Percentiles rank a stretch among this genome's conserved stretches.
These are phyloP conservation scores for Uronychia setigera DNA, from an alignment of 73 alveolate species.

Conservation along the genomic window DNA sequence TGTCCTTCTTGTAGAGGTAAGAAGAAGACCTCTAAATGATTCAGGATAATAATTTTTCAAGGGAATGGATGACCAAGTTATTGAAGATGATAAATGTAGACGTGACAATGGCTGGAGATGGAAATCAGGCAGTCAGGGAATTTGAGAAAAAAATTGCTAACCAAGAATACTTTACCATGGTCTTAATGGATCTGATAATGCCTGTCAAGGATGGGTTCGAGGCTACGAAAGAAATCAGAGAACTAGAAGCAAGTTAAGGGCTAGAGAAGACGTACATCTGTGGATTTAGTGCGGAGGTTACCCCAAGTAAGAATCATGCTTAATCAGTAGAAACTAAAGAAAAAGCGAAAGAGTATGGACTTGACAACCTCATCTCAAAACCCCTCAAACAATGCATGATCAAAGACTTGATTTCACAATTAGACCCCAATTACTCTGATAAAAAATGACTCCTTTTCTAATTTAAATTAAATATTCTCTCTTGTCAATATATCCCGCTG, in stretches of 20 bases:
- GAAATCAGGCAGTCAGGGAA: constrained; percentile 1
- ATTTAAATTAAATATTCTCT: too few relatives aligned
- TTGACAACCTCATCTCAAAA: not conserved
- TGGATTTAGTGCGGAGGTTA: not conserved
- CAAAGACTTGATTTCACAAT: not conserved
- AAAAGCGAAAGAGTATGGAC: not conserved
- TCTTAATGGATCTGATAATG: not conserved
- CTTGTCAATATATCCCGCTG: too few relatives aligned
- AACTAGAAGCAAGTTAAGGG: not conserved
- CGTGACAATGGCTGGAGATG: not conserved
- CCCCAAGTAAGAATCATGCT: not conserved
- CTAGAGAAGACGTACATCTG: not conserved
- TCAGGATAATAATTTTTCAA: not conserved
- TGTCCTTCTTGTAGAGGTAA: not conserved
- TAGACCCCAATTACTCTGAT: not conserved
- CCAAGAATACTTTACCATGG: not conserved
- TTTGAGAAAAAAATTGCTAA: not conserved
- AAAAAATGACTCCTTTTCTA: not conserved
- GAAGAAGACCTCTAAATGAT: not conserved
- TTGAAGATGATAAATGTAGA: not conserved
- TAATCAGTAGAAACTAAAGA: not conserved
- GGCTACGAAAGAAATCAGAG: constrained; percentile 8
- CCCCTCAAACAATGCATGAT: not conserved
- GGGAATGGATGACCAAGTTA: not conserved
- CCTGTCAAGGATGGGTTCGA: constrained; percentile 5